Percentiles rank a stretch among this genome's conserved stretches.
Conservation (phyloP, 2,329 filamentous ascomycete species). For the Trichoderma guizhouense region DNA sequence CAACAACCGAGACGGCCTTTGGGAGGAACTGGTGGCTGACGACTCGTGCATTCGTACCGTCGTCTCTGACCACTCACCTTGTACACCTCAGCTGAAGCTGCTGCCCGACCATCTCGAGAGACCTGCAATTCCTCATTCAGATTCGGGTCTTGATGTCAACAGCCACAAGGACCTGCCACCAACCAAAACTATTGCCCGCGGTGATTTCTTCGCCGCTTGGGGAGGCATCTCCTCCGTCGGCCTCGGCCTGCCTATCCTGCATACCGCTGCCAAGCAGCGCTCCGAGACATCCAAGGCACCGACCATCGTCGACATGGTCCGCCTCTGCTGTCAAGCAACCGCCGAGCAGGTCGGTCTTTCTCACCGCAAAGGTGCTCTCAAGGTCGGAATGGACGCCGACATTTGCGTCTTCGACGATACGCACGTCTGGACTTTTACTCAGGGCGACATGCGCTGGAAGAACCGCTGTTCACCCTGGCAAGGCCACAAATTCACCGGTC, state of each 20-base stretch:
- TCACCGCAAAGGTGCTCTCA: slow-evolving; percentile 73
- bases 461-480: slow-evolving; percentile 93
- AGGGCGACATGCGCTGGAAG: slow-evolving; percentile 85
- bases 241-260: slow-evolving; percentile 84
- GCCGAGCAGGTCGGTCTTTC: slow-evolving; percentile 83
- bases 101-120: slow-evolving; percentile 62
- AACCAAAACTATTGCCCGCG: slow-evolving; percentile 44
- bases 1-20: slow-evolving; percentile 79
- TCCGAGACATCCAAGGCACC: slow-evolving; percentile 46
- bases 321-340: slow-evolving; percentile 82
- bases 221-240: slow-evolving; percentile 94
- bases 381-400: slow-evolving; percentile 79
- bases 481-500: slow-evolving; percentile 70
- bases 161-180: slow-evolving; percentile 29
- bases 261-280: slow-evolving; percentile 69
- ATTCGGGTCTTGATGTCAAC: slow-evolving; percentile 53
- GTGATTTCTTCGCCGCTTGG: slow-evolving; percentile 96
- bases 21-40: slow-evolving; percentile 69
- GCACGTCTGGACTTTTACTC: slow-evolving; percentile 70
- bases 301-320: slow-evolving; percentile 73
- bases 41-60: slow-evolving; percentile 87
- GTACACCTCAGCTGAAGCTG: slow-evolving; percentile 90
- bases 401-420: slow-evolving; percentile 86
- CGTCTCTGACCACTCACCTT: slow-evolving; percentile 93
- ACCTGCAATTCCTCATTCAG: slow-evolving; percentile 44